Evolutionary conservation across 2,329 filamentous ascomycete genomes (phyloP).

Genomic region (Exophiala sp.): DNA sequence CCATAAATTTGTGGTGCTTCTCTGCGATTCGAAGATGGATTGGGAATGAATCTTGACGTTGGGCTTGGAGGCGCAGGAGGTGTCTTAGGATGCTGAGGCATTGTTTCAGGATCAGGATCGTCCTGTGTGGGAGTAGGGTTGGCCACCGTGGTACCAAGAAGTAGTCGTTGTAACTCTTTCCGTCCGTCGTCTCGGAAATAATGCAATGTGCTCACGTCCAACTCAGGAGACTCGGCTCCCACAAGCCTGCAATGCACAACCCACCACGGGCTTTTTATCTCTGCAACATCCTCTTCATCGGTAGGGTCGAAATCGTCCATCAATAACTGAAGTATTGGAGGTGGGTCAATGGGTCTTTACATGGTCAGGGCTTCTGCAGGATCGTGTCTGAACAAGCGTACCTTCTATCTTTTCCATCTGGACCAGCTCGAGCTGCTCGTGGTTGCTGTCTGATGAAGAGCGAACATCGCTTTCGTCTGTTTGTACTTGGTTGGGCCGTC

Average conservation of each 20-base stretch:
- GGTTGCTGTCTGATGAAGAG: slow-evolving; percentile 47
- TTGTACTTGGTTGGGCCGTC: not conserved
- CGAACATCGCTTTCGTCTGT: slow-evolving; percentile 31
- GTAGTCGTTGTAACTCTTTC: slow-evolving; percentile 25
- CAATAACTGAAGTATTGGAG: slow-evolving; percentile 46
- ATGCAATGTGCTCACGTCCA: slow-evolving; percentile 25
- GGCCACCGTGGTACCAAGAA: slow-evolving; percentile 30
- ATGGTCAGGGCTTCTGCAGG: slow-evolving; percentile 42
- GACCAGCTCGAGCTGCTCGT: slow-evolving; percentile 43
- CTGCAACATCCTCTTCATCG: slow-evolving; percentile 36
- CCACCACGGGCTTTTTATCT: slow-evolving; percentile 36
- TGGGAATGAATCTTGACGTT: slow-evolving; percentile 19
- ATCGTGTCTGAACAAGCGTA: slow-evolving; percentile 36
- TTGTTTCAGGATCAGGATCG: slow-evolving; percentile 43
- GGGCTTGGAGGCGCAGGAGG: slow-evolving; percentile 13
- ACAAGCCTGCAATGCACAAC: slow-evolving; percentile 45
- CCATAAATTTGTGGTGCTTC: slow-evolving; percentile 6
- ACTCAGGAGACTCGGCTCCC: slow-evolving; percentile 26
- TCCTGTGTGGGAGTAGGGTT: slow-evolving; percentile 42
- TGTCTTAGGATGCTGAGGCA: slow-evolving; percentile 36
- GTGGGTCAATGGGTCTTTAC: slow-evolving; percentile 43
- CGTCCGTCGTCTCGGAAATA: slow-evolving; percentile 24
- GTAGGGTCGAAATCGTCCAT: slow-evolving; percentile 42
- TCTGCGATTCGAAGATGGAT: not conserved
- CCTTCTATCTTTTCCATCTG: slow-evolving; percentile 46